These are phyloP conservation scores for Pleurotus sapidus DNA, from an alignment of 768 basidiomycete genomes.

Conservation along the genomic window DNA sequence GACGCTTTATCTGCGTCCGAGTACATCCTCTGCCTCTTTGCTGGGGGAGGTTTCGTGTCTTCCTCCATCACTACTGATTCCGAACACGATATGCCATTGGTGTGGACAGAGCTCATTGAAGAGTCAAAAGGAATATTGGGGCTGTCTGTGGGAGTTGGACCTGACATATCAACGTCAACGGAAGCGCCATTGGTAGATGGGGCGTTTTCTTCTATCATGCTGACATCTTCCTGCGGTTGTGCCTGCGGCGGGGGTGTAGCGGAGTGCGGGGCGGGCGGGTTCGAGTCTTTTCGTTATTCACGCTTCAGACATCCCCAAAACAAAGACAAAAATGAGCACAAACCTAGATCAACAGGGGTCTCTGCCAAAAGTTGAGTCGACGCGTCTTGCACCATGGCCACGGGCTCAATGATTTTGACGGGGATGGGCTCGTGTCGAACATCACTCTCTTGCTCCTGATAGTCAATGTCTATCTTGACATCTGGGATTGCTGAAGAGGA, in stretches of 20 bases:
- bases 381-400: constrained; percentile 36
- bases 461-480: constrained; percentile 64
- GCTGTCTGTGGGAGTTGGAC: constrained; percentile 36
- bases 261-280: constrained; percentile 41
- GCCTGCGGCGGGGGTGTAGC: constrained; percentile 41
- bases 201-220: constrained; percentile 46
- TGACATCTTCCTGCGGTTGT: constrained; percentile 49
- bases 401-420: constrained; percentile 40
- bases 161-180: constrained; percentile 16
- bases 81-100: constrained; percentile 29
- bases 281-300: constrained; percentile 30
- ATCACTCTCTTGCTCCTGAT: constrained; percentile 64
- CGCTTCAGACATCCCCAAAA: constrained; percentile 17
- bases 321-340: constrained; percentile 22
- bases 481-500: constrained; percentile 45
- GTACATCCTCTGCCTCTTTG: constrained; percentile 74
- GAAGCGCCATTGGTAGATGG: constrained; percentile 6
- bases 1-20: constrained; percentile 78
- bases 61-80: constrained; percentile 41
- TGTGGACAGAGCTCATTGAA: constrained; percentile 34
- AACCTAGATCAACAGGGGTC: constrained; percentile 51
- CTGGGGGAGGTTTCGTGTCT: constrained; percentile 70
- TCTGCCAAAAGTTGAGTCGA: constrained; percentile 42
- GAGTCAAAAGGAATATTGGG: constrained; percentile 33
- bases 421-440: constrained; percentile 58